phyloP scores from a whole-genome alignment of 2,329 filamentous ascomycete genomes.

The Diaporthe sp. region DNA sequence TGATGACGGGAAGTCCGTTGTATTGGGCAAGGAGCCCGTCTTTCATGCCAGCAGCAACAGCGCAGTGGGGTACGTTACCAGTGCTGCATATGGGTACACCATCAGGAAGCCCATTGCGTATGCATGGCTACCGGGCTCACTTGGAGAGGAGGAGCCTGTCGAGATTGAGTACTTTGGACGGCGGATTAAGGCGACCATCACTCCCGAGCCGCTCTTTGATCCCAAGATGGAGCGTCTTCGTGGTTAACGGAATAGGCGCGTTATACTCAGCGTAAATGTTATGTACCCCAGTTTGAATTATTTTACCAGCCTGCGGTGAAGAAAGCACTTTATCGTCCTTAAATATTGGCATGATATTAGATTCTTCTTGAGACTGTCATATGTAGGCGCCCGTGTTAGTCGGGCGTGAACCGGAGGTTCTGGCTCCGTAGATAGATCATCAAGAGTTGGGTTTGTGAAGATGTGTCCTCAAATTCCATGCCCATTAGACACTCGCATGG shows the following conservation, averaged over 20 bases:
- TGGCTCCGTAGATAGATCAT: too few species aligned
- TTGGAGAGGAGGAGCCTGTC: constrained; percentile 62
- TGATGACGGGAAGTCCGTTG: constrained; percentile 67
- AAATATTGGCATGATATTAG: too few species aligned
- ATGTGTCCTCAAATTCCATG: too few species aligned
- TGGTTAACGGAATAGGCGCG: not conserved
- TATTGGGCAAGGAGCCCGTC: constrained; percentile 73
- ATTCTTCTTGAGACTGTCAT: too few species aligned
- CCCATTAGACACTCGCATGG: too few species aligned
- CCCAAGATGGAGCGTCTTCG: constrained; percentile 32
- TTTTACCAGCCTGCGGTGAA: not conserved
- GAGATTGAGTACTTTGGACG: constrained; percentile 74
- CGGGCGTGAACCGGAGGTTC: too few species aligned
- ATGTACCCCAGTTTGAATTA: not conserved
- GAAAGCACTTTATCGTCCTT: too few species aligned
- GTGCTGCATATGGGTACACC: constrained; percentile 71
- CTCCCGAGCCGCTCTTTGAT: constrained; percentile 62
- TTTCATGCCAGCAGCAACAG: constrained; percentile 56
- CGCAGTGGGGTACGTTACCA: constrained; percentile 69
- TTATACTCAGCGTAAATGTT: not conserved
- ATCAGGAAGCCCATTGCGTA: constrained; percentile 71
- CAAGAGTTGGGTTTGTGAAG: too few species aligned
- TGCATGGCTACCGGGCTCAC: constrained; percentile 64
- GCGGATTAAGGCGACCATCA: constrained; percentile 65
- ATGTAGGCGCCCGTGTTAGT: too few species aligned